Evolutionary conservation across 306 rosid genomes (phyloP), one percentile per base, ranked within the genome.

Genomic region (Inga laurina): DNA sequence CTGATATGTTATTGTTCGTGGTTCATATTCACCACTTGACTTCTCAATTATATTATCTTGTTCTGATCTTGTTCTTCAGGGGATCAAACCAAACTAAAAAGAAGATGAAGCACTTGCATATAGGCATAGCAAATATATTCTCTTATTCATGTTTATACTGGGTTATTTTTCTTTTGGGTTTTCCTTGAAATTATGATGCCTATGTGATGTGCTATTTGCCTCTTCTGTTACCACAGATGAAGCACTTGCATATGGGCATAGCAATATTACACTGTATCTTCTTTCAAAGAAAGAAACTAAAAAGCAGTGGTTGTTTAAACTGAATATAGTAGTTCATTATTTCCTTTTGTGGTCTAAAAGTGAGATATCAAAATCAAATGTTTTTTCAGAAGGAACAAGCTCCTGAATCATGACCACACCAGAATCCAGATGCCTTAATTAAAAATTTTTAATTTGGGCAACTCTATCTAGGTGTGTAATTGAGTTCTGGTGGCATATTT

Each of bases 301-400:
- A 76, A 71, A 13, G 46, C 67, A 45, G 75, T 81, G 44, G 8
- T 51, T 76, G 11, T 78, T 81, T 65, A 45, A 72, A 46, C 77
- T 56, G n/a, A 73, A 75, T 54, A 14, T 78, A 24, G 41, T 67
- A 43, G 74, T 79, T 59, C 61, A 43, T 62, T 69, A 39, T 48
- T 59, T 48, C 75, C 8, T 75, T 79, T 73, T 75, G 72, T 43
- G 74, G 49, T 76, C 45, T 72, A 49, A 46, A 65, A 56, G 39
- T 46, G 54, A 82, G 85, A 76, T 88, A 83, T 72, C 24, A 51
- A 24, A 76, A 32, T 52, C 68, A 6, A 72, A 74, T 44, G 19
- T 35, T 81, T 30, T 7, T 7, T 77, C 22, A 22, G 75, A 30
- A 67, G 46, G 46, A 74, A 16, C 68, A 4, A 39, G 45, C 39